These are phyloP conservation scores for Eucalyptus erythrocorys DNA, from an alignment of 345 rosid genomes.

Conservation along the genomic window DNA sequence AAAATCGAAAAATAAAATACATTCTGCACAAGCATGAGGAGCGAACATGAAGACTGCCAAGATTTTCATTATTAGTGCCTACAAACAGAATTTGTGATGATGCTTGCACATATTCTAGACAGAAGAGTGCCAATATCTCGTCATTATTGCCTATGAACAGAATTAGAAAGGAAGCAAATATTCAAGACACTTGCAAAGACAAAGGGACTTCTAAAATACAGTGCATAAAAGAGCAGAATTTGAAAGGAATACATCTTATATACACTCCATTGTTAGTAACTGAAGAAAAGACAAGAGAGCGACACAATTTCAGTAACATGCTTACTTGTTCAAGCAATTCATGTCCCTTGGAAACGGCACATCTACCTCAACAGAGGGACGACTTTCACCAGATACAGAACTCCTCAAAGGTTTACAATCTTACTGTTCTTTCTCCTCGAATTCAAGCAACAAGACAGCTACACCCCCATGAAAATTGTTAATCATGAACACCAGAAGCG, in stretches of 20 bases:
- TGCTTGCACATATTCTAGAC: background rate
- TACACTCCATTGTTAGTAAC: background rate
- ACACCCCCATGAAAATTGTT: background rate
- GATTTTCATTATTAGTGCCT: background rate
- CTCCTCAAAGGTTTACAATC: background rate
- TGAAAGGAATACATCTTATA: background rate
- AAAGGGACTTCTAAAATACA: background rate
- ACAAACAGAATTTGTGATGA: background rate
- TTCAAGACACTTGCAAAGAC: background rate
- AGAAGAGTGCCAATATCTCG: background rate
- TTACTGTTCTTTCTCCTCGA: background rate
- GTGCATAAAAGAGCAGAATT: background rate
- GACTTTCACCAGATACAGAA: constrained; percentile 23
- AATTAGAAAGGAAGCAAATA: background rate
- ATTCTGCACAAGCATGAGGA: background rate
- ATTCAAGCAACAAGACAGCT: background rate
- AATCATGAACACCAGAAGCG: background rate
- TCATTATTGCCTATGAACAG: background rate
- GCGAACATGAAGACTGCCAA: background rate
- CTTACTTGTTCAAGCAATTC: constrained; percentile 74
- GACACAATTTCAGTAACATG: background rate
- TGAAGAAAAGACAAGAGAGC: background rate
- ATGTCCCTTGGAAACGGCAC: constrained; percentile 45
- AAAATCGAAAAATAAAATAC: background rate
- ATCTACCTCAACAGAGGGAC: constrained; percentile 22